Evolutionary conservation across 2,329 filamentous ascomycete genomes (phyloP), one percentile per base, ranked within the genome.

Genomic region (Diplodia intermedia): DNA sequence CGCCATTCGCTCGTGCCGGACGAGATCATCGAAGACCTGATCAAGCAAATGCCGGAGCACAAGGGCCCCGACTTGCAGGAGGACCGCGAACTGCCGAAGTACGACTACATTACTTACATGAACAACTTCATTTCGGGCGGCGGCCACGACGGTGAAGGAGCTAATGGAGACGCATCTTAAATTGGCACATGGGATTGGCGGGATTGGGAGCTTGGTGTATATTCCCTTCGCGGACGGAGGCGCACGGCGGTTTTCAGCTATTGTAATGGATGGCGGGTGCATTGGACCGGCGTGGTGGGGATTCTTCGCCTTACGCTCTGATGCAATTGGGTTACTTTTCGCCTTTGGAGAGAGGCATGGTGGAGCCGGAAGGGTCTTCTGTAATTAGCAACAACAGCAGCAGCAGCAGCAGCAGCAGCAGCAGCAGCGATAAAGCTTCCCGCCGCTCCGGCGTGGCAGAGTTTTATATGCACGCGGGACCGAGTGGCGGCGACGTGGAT

Each of bases 21-120:
- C 76, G 94, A 98, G 76, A 91, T 99, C 71, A 97, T 99, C 75
- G 94, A 97, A 70, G 92, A 97, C 79, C 85, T 99, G 57, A 85
- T 95, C 65, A 87, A 91, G 75, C 92, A 92, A 63, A 97, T 99
- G 86, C 95, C 95, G 0, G 77, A 83, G 65, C 94, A 97, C 78
- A 87, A 85, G 62, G 95, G 94, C 0, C 93, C 93, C 2, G 94
- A 97, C 79, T 86, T 94, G 79, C 88, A 92, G 68, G 89, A 93
- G 75, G 95, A 98, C 78, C 86, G 93, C 66, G 90, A 94, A 63
- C 81, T 92, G 76, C 88, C 91, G 47, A 96, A 98, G 80, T 99
- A 90, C 79, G 95, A 99, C 81, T 99, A 99, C 82, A 93, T 98
- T 72, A 90, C 88, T 71, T 99, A 98, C 79, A 99, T 99, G 95